Base-by-base conservation (phyloP, 257 asterid species). In the Anisodus acutangulus region DNA sequence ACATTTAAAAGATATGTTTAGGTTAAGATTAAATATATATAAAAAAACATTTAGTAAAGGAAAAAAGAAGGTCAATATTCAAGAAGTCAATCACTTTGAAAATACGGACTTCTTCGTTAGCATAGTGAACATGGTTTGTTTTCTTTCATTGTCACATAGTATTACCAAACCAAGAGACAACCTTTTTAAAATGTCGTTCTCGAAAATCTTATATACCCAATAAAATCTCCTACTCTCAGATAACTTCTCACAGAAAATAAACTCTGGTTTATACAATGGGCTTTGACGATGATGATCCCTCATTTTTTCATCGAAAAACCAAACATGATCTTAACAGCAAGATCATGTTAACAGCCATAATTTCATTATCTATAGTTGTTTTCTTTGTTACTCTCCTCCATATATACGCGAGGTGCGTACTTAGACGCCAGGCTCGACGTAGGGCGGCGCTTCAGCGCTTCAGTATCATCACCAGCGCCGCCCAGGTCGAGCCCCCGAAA, bases 291-390 rank as follows among this genome's bases (percentile, higher is more conserved):
- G 83, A 68, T 3, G 69, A 15, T 0, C 13, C 41, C 0, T 15
- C 53, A 0, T 67, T 82, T 72, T 54, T 39, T 3, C 39, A 10
- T 8, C 83, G 22, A 0, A 62, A 41, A 15, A 59, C 6, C 53
- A 83, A 58, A 12, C 80, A 87, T 82, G 90, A 90, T 58, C 71
- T 87, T 19, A 91, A 92, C 79, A 90, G 90, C 85, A 92, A 86
- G 88, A 93, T 96, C 88, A 89, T 96, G 97, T 59, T 96, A 82
- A 82, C 91, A 1, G 98, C 97, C 53, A 93, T 96, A 3, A 71
- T 92, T 31, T 93, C 98, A 0, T 81, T 96, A 83, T 88, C 98
- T 2, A 39, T 89, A 7, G 95, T 96, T 3, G 91, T 93, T 10
- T 7, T 93, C 6, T 70, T 94, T 17, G 94, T 94, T 69, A 79